Conservation (phyloP, 495 filamentous ascomycete genomes). For the Neurospora sp. region DNA sequence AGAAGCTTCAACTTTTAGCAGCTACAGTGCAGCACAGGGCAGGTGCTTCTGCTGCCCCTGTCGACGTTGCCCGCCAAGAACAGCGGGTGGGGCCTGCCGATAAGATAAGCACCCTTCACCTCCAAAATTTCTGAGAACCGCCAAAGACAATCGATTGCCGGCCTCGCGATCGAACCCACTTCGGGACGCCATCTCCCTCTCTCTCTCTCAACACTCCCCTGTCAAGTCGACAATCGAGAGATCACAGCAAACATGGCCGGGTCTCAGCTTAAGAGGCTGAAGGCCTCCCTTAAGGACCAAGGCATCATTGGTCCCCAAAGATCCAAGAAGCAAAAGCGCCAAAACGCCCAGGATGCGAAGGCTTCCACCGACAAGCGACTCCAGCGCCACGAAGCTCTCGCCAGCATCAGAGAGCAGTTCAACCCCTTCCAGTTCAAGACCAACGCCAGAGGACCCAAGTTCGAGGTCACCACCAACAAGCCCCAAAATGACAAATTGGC, state of each 20-base stretch:
- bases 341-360: slow-evolving; percentile 53
- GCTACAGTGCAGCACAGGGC: neutral
- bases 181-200: neutral
- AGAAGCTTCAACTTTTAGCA: neutral
- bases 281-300: slow-evolving; percentile 74
- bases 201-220: neutral
- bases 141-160: neutral
- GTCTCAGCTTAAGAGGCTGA: slow-evolving; percentile 92
- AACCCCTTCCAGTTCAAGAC: slow-evolving; percentile 93
- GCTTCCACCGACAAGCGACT: slow-evolving; percentile 53
- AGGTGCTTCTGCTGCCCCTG: slow-evolving; percentile 7
- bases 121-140: slow-evolving; percentile 16
- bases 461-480: slow-evolving; percentile 56
- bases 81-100: neutral
- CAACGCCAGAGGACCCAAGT: slow-evolving; percentile 57
- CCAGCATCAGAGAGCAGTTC: slow-evolving; percentile 84
- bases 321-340: slow-evolving; percentile 81
- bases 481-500: slow-evolving; percentile 37
- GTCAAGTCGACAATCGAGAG: neutral
- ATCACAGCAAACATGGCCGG: slow-evolving; percentile 57
- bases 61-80: neutral
- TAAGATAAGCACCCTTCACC: slow-evolving; percentile 8
- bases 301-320: slow-evolving; percentile 81
- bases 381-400: slow-evolving; percentile 62
- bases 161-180: neutral